Percentiles rank a stretch among this genome's conserved stretches.
These are phyloP conservation scores for Dioscorea zingiberensis DNA, from an alignment of 106 monocot species.

Conservation along the genomic window DNA sequence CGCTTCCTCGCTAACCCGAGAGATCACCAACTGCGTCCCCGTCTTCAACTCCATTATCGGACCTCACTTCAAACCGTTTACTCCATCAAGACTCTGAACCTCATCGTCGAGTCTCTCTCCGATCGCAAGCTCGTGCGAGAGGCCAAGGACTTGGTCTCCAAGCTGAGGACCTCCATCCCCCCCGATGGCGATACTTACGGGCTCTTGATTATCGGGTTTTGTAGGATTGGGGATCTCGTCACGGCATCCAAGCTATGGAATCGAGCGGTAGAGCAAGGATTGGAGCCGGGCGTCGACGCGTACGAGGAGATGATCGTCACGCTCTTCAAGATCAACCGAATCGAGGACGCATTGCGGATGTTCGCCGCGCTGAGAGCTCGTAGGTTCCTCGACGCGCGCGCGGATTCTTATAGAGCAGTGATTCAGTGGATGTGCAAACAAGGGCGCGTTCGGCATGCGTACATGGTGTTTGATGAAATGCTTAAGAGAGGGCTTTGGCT, in stretches of 20 bases:
- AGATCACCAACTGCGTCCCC: constrained; percentile 50
- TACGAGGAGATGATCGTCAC: constrained; percentile 58
- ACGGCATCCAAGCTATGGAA: constrained; percentile 72
- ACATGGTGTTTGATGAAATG: constrained; percentile 70
- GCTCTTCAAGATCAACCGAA: constrained; percentile 55
- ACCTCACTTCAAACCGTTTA: neutral
- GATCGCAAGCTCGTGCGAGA: constrained; percentile 33
- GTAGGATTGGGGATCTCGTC: constrained; percentile 40
- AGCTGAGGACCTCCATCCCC: constrained; percentile 15
- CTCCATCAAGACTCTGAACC: constrained; percentile 26
- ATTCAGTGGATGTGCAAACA: constrained; percentile 64
- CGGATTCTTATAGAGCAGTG: constrained; percentile 27
- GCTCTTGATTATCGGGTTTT: constrained; percentile 53
- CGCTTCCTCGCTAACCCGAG: constrained; percentile 38
- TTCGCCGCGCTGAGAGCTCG: constrained; percentile 43
- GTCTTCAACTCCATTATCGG: constrained; percentile 22
- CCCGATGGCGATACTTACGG: constrained; percentile 36
- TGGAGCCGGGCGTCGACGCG: constrained; percentile 44
- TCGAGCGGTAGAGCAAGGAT: constrained; percentile 27
- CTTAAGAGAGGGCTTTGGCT: constrained; percentile 58
- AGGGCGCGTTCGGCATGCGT: constrained; percentile 32
- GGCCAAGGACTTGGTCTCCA: constrained; percentile 23
- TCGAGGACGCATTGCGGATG: constrained; percentile 52
- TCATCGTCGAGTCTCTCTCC: constrained; percentile 35
- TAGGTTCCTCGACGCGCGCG: constrained; percentile 23